These are phyloP conservation scores for Panellus pusillus DNA, from an alignment of 768 basidiomycete genomes.

Conservation along the genomic window DNA sequence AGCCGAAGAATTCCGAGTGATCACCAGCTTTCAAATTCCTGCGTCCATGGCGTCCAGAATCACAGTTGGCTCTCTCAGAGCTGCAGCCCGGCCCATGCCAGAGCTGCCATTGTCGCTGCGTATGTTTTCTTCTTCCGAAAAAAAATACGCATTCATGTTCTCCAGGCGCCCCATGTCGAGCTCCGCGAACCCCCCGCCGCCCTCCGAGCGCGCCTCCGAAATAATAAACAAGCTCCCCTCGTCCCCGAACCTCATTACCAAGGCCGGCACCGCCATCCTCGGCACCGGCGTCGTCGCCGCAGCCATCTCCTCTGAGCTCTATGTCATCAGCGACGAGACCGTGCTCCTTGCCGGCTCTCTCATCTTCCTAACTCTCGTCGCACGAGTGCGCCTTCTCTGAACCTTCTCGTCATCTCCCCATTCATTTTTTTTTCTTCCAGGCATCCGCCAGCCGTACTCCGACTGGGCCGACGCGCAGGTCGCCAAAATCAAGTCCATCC, in stretches of 20 bases:
- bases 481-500: slow-evolving; percentile 76
- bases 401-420: slow-evolving; percentile 5
- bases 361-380: slow-evolving; percentile 81
- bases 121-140: slow-evolving; percentile 31
- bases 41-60: slow-evolving; percentile 66
- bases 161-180: slow-evolving; percentile 67
- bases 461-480: slow-evolving; percentile 93
- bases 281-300: slow-evolving; percentile 87
- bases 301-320: slow-evolving; percentile 95
- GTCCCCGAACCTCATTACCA: slow-evolving; percentile 87
- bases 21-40: too few relatives aligned
- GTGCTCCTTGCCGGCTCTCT: slow-evolving; percentile 83
- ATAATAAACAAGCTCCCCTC: slow-evolving; percentile 86
- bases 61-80: slow-evolving; percentile 63
- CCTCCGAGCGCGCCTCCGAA: slow-evolving; percentile 84
- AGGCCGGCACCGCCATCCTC: slow-evolving; percentile 90
- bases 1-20: neutral
- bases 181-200: slow-evolving; percentile 63
- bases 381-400: slow-evolving; percentile 53
- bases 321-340: slow-evolving; percentile 96
- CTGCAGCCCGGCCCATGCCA: slow-evolving; percentile 56
- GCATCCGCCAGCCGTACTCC: slow-evolving; percentile 83
- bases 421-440: slow-evolving; percentile 38
- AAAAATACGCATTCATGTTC: slow-evolving; percentile 14
- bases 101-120: slow-evolving; percentile 49